Base-by-base conservation (phyloP, 2,329 filamentous ascomycete genomes). In the Magnaporthiopsis rhizophila region DNA sequence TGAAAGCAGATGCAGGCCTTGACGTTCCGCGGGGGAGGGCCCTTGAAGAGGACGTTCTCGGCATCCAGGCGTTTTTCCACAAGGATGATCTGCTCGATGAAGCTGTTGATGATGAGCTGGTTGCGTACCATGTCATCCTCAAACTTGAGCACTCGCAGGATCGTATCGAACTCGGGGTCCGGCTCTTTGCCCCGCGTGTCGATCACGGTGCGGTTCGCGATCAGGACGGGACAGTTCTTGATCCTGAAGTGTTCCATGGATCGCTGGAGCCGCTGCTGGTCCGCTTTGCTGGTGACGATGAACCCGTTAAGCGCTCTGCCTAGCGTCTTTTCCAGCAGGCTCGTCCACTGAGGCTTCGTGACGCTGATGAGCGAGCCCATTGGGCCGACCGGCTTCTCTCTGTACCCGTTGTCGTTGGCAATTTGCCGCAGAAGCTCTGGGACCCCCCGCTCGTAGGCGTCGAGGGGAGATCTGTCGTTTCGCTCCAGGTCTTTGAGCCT, bases 81-180 rank as follows among this genome's bases (percentile, higher is more conserved):
- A 0, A 99, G 80, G 7, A 97, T 85, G 9, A 89, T 86, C 74
- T 97, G 93, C 67, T 99, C 95, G 63, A 97, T 91, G 8, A 79
- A 77, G 69, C 92, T 84, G 67, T 88, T 89, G 73, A 98, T 95
- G 71, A 99, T 89, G 60, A 98, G 79, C 65, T 92, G 88, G 66
- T 92, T 89, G 62, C 87, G 87, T 26, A 97, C 88, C 58, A 90
- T 77, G 26, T 90, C 84, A 68, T 94, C 86, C 66, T 95, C 90
- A 67, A 98, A 90, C 75, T 92, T 88, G 63, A 99, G 80, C 1
- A 91, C 86, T 62, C 91, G 85, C 59, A 97, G 78, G 67, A 94
- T 88, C 0, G 95, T 99, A 68, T 91, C 84, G 65, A 90, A 90
- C 3, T 81, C 76, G 18, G 77, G 67, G 67, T 91, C 88, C 1